Conservation (phyloP, 768 basidiomycete genomes). For the Kondoa subrosea region DNA sequence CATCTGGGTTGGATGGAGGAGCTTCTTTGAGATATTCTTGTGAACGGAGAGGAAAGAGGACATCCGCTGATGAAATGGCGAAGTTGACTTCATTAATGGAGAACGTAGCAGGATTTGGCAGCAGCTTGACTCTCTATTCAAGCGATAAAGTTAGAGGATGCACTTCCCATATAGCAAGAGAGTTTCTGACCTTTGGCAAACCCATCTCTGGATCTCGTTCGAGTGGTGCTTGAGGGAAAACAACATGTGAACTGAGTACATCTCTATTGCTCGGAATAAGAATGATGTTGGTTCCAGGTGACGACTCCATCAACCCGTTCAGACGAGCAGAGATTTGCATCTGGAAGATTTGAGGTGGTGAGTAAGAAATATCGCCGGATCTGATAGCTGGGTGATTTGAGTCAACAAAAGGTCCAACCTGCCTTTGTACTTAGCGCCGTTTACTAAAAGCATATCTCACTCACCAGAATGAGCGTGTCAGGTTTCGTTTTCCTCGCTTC, state of each 20-base stretch:
- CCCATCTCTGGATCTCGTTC: slow-evolving; percentile 29
- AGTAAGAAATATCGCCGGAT: slow-evolving; percentile 51
- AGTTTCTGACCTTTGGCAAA: slow-evolving; percentile 28
- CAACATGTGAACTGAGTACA: slow-evolving; percentile 56
- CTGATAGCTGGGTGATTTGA: slow-evolving; percentile 54
- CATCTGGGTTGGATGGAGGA: background rate
- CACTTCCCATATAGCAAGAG: background rate
- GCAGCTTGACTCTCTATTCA: slow-evolving; percentile 50
- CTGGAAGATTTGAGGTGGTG: slow-evolving; percentile 53
- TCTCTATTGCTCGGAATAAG: slow-evolving; percentile 72
- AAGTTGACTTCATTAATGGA: slow-evolving; percentile 69
- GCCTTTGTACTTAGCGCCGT: background rate
- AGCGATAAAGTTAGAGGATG: background rate
- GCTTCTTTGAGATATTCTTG: slow-evolving; percentile 48
- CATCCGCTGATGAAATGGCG: slow-evolving; percentile 65
- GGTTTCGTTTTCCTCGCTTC: slow-evolving; percentile 51
- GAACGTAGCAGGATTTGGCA: slow-evolving; percentile 78
- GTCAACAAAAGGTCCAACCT: slow-evolving; percentile 91
- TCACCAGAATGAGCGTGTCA: slow-evolving; percentile 58
- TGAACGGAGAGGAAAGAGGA: slow-evolving; percentile 70
- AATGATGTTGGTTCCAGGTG: slow-evolving; percentile 54
- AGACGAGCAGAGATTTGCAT: slow-evolving; percentile 47
- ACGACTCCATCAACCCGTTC: slow-evolving; percentile 42
- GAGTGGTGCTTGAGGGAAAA: slow-evolving; percentile 57
- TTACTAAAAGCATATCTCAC: slow-evolving; percentile 14